Conservation (phyloP, 2,329 filamentous ascomycete genomes). For the Sporothrix phasma region DNA sequence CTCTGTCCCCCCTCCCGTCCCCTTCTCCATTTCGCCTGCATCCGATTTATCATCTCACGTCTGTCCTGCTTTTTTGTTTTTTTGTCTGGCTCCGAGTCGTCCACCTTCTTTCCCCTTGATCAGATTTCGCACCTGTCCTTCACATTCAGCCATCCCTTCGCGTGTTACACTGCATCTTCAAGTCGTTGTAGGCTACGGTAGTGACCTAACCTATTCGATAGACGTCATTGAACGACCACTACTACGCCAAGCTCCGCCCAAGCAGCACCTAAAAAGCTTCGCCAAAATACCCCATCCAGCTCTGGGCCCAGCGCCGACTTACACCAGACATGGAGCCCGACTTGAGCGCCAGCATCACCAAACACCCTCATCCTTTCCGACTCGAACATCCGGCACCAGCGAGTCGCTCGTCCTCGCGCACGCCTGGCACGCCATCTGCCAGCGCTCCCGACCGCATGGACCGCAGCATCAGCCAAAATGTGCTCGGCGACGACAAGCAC, state of each 20-base stretch:
- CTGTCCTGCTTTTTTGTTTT: background rate
- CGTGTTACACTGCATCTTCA: background rate
- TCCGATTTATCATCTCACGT: background rate
- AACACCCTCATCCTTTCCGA: slow-evolving; percentile 32
- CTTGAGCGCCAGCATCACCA: slow-evolving; percentile 25
- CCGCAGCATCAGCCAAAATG: slow-evolving; percentile 22
- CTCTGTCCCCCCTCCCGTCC: background rate
- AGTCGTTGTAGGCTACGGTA: background rate
- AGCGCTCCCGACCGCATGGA: slow-evolving; percentile 13
- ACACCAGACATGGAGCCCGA: slow-evolving; percentile 25
- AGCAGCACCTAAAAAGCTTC: slow-evolving; percentile 1
- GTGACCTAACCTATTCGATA: background rate
- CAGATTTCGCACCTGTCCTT: background rate
- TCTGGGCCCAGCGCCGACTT: background rate
- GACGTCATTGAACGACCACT: background rate
- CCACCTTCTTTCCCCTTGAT: background rate
- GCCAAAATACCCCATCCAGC: background rate
- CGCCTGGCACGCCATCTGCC: slow-evolving; percentile 17
- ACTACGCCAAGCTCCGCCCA: background rate
- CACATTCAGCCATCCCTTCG: background rate
- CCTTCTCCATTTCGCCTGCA: background rate
- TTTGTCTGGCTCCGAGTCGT: no score
- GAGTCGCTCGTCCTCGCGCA: slow-evolving; percentile 23
- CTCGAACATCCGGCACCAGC: slow-evolving; percentile 26
- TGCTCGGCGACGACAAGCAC: slow-evolving; percentile 20